phyloP scores from a whole-genome alignment of 768 basidiomycete genomes.

The Stropharia rugosoannulata region DNA sequence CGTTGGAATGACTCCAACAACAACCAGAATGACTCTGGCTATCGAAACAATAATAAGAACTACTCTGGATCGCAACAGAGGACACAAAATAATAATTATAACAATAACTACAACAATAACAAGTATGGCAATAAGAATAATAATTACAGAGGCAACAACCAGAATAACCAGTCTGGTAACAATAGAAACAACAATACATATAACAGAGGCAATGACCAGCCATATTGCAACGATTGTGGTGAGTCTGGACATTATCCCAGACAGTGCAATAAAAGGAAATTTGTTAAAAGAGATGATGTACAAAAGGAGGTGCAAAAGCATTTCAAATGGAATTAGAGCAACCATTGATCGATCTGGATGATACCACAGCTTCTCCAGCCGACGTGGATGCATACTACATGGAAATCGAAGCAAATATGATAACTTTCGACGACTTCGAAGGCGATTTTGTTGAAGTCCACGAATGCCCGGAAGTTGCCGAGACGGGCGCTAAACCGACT shows the following conservation, averaged over 20 bases:
- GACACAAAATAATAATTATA: too few relatives aligned
- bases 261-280: constrained; percentile 21
- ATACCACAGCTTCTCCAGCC: not conserved
- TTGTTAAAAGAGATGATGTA: constrained; percentile 8
- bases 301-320: not conserved
- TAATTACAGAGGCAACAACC: not conserved
- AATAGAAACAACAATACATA: too few relatives aligned
- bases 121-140: not conserved
- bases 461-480: not conserved
- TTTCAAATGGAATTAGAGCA: not conserved
- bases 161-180: too few relatives aligned
- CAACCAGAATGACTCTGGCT: not conserved
- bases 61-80: too few relatives aligned
- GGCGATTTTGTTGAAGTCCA: not conserved
- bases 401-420: not conserved
- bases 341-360: not conserved
- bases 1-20: not conserved
- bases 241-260: constrained; percentile 22
- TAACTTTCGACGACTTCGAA: not conserved
- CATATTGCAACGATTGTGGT: constrained; percentile 22
- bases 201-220: too few relatives aligned
- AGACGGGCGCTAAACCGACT: not conserved
- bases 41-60: too few relatives aligned
- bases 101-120: not conserved
- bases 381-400: not conserved